Conservation (phyloP, 768 basidiomycete genomes). For the Lactarius indigo region DNA sequence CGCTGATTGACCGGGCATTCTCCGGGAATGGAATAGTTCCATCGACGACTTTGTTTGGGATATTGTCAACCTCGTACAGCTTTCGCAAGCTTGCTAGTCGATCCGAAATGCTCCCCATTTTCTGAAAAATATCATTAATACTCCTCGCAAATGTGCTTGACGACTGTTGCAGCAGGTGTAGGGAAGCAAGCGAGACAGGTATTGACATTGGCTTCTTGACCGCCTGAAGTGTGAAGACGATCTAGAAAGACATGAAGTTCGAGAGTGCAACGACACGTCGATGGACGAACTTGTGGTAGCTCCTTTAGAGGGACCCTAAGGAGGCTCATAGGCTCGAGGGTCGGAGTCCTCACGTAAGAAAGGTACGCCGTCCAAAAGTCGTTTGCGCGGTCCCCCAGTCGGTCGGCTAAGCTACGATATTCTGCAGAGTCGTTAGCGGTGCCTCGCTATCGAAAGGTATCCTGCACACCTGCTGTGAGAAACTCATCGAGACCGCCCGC, state of each 20-base stretch:
- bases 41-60: constrained; percentile 58
- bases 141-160: constrained; percentile 46
- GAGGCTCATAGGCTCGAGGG: neutral
- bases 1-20: constrained; percentile 14
- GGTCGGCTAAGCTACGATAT: constrained; percentile 18
- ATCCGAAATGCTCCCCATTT: constrained; percentile 53
- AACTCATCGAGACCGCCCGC: constrained; percentile 49
- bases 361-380: constrained; percentile 16
- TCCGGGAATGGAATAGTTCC: constrained; percentile 42
- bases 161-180: constrained; percentile 55
- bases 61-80: constrained; percentile 59
- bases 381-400: constrained; percentile 16
- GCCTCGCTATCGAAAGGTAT: constrained; percentile 34
- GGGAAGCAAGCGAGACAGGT: constrained; percentile 24
- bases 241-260: constrained; percentile 5
- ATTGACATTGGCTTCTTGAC: constrained; percentile 24
- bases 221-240: constrained; percentile 26
- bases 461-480: constrained; percentile 29
- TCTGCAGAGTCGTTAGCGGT: neutral
- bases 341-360: neutral
- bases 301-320: constrained; percentile 10
- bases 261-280: neutral
- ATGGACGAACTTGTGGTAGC: constrained; percentile 22
- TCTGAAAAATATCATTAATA: constrained; percentile 47
- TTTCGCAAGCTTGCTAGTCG: constrained; percentile 51